Base-by-base conservation (phyloP, 75 land plant genomes). In the Azolla pinnata region DNA sequence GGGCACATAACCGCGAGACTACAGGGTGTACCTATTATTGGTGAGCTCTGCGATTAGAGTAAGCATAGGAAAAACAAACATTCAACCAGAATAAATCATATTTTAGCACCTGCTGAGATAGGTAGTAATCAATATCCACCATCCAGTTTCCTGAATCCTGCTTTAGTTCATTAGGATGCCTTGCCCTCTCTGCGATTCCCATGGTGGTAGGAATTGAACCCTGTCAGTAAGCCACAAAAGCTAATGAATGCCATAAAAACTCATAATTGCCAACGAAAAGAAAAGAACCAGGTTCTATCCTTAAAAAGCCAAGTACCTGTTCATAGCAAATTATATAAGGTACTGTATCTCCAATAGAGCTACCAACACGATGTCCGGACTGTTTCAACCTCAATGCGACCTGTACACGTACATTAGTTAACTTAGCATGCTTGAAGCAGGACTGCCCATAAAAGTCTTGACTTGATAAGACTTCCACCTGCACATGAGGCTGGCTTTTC, bases 101-200 rank as follows among this genome's bases (percentile, higher is more conserved):
- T 51, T 18, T 51, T 51, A n/a, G 54, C 24, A 51, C 97, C 97
- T 91, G 99, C 60, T 95, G 96, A 33, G 97, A 81, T 31, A 90
- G 69, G 57, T 95, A 95, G 71, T 95, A 95, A 33, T 89, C 91
- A 68, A 95, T 84, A 61, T 95, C 99, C 57, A 95, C 67, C 69
- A 95, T 77, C 90, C 97, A 95, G 50, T 77, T 72, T 16, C 75
- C 87, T 73, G 65, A 62, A 49, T 83, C 83, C 42, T 48, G 68
- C 64, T 89, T 85, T 50, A 95, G 63, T 67, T 89, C 99, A 73
- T 95, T 97, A 61, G 96, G 96, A 81, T 95, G 99, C 67, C 90
- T 79, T 40, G 99, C 99, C 29, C 99, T 78, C 53, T 86, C 83
- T 40, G 99, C 99, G 56, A 95, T 83, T 40, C 87, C 88, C 17